Evolutionary conservation across 768 basidiomycete species (phyloP), one percentile per base, ranked within the genome.

Genomic region (Boletus rufocinnamomeus): DNA sequence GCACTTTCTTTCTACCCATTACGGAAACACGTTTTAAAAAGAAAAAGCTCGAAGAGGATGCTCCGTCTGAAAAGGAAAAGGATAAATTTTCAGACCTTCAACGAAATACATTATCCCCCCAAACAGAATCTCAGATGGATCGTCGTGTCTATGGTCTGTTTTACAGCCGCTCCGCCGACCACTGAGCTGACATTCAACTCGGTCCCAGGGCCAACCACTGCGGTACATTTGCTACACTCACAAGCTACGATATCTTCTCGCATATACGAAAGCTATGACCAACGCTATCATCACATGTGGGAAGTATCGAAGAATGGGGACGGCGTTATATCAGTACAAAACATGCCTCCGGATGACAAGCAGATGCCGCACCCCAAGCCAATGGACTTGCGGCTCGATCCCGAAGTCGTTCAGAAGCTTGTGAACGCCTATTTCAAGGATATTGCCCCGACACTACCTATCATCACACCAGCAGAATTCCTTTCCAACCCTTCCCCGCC

Each of bases 21-120:
- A 93, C 96, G 11, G 97, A 98, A 74, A 99, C 97, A 0, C 88
- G 97, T 21, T 99, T 98, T 82, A 98, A 98, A 78, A 97, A 97
- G 80, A 94, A 94, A 77, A 89, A 90, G 64, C 57, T 86, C 45
- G 90, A 94, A 66, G 87, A 91, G 65, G 89, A 89, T 52, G 74
- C 77, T 2, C 75, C 76, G 0, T 73, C 62, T 11, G 70, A 75
- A 49, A 71, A 72, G 63, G 79, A 79, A 40, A 75, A 69, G 49
- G 73, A 75, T 19, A 69, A 69, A 50, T 58, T 69, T 25, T 25
- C 43, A 4, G 71, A 73, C 38, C 59, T 68, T 28, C 73, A 71
- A 21, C 65, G 59, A 54, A 72, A 67, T 56, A 77, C 79, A 27
- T 68, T 69, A 11, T 79, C 85, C 41, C 81, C 84, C 7, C 75